Evolutionary conservation across 163 green algal species (phyloP).

Genomic region (Scenedesmus sp.): DNA sequence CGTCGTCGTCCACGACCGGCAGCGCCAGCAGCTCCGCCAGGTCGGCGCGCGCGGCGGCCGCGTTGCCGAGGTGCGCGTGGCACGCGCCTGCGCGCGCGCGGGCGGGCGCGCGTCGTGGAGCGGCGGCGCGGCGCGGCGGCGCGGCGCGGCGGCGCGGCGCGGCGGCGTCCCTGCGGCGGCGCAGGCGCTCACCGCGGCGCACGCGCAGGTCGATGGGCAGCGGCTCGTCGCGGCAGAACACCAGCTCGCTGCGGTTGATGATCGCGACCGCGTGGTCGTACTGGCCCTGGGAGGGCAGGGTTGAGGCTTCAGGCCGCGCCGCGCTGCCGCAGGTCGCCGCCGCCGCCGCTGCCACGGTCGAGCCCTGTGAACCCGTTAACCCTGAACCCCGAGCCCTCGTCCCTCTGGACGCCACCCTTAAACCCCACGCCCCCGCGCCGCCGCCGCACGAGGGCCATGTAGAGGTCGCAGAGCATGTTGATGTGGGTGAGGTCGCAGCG

Average conservation of each 20-base stretch:
- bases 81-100: slow-evolving; percentile 61
- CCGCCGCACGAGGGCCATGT: slow-evolving; percentile 56
- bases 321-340: too few relatives aligned
- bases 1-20: slow-evolving; percentile 50
- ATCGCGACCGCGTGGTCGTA: slow-evolving; percentile 57
- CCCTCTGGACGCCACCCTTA: not conserved
- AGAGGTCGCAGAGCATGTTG: slow-evolving; percentile 91
- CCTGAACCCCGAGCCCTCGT: not conserved
- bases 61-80: slow-evolving; percentile 60
- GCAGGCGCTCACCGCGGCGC: slow-evolving; percentile 41
- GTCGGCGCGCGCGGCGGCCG: slow-evolving; percentile 50
- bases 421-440: not conserved
- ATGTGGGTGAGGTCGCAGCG: slow-evolving; percentile 80
- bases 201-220: slow-evolving; percentile 72
- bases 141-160: too few relatives aligned
- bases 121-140: too few relatives aligned
- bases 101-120: too few relatives aligned
- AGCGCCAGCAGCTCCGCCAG: slow-evolving; percentile 57
- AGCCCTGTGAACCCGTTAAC: not conserved
- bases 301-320: too few relatives aligned
- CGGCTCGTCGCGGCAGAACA: slow-evolving; percentile 44
- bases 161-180: too few relatives aligned
- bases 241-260: slow-evolving; percentile 53
- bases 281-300: slow-evolving; percentile 22
- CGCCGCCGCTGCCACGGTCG: too few relatives aligned